These are phyloP conservation scores for Nothophaeocryptopus gaeumannii DNA, from an alignment of 2,329 filamentous ascomycete genomes.

Conservation along the genomic window DNA sequence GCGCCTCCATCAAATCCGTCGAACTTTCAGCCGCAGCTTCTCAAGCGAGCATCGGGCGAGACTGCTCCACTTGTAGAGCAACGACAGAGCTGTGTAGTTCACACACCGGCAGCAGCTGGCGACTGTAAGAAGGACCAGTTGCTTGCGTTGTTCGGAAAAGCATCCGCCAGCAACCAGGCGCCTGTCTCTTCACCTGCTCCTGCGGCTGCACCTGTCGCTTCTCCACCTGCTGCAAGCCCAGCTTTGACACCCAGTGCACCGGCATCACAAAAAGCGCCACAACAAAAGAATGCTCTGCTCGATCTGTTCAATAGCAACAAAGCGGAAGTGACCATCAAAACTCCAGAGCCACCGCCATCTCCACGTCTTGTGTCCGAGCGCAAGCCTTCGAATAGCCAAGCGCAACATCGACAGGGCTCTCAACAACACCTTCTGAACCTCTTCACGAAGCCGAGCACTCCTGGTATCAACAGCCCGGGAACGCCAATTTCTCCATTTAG, in stretches of 20 bases:
- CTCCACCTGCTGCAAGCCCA: neutral
- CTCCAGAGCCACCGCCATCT: constrained; percentile 27
- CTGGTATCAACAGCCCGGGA: constrained; percentile 22
- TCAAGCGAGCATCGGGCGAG: constrained; percentile 27
- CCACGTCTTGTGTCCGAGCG: constrained; percentile 28
- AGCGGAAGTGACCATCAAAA: constrained; percentile 10
- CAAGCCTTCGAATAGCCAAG: constrained; percentile 10
- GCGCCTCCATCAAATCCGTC: constrained; percentile 21
- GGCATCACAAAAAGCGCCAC: neutral
- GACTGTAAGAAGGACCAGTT: constrained; percentile 30
- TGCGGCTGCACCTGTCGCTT: neutral
- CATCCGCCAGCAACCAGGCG: constrained; percentile 4
- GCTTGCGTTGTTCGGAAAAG: constrained; percentile 29
- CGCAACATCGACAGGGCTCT: constrained; percentile 15
- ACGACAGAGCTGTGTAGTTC: constrained; percentile 4
- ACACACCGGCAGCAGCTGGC: constrained; percentile 4
- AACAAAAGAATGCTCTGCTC: constrained; percentile 15
- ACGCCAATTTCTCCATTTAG: constrained; percentile 34
- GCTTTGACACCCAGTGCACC: neutral
- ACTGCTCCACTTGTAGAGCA: constrained; percentile 12
- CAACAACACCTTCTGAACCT: constrained; percentile 30
- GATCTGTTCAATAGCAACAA: constrained; percentile 17
- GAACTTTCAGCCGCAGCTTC: constrained; percentile 30
- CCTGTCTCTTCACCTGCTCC: neutral
- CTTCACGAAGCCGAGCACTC: constrained; percentile 25